These are phyloP conservation scores for Gentiana dahurica DNA, from an alignment of 257 asterid genomes.

Conservation along the genomic window DNA sequence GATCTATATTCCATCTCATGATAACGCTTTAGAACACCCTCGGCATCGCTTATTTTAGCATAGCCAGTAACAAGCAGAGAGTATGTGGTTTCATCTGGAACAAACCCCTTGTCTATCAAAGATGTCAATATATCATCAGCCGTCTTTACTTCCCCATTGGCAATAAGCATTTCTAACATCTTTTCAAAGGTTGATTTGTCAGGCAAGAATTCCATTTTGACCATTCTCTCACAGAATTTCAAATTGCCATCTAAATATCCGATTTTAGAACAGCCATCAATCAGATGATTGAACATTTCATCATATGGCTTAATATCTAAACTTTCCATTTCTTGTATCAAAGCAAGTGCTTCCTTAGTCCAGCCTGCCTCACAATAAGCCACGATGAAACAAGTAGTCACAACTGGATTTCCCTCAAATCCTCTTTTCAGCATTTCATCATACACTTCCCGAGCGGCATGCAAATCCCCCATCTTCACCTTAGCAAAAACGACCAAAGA, in stretches of 20 bases:
- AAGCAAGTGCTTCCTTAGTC: conserved; percentile 37
- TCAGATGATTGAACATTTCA: conserved; percentile 43
- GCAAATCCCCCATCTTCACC: conserved; percentile 56
- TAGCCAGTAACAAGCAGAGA: conserved; percentile 53
- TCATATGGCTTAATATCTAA: conserved; percentile 38
- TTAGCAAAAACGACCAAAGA: conserved; percentile 54
- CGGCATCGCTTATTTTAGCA: conserved; percentile 34
- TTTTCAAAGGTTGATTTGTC: conserved; percentile 32
- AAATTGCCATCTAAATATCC: conserved; percentile 47
- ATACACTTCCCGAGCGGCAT: conserved; percentile 39
- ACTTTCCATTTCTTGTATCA: conserved; percentile 46
- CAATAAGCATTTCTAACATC: conserved; percentile 45
- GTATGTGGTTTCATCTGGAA: conserved; percentile 39
- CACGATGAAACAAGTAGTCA: conserved; percentile 38
- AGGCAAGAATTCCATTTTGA: conserved; percentile 33
- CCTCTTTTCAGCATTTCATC: conserved; percentile 70
- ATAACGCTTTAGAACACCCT: conserved; percentile 39
- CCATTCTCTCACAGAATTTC: conserved; percentile 46
- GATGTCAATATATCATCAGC: conserved; percentile 53
- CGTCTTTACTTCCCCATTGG: conserved; percentile 34
- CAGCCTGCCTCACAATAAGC: conserved; percentile 42
- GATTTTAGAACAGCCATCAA: conserved; percentile 39
- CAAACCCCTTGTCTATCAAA: conserved; percentile 50
- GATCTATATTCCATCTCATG: conserved; percentile 66
- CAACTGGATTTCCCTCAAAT: conserved; percentile 52